A percentile compares a stretch with the other conserved stretches of the same genome.
Conservation (phyloP, 1,284 basidiomycete species). For the Leccinum proximum region DNA sequence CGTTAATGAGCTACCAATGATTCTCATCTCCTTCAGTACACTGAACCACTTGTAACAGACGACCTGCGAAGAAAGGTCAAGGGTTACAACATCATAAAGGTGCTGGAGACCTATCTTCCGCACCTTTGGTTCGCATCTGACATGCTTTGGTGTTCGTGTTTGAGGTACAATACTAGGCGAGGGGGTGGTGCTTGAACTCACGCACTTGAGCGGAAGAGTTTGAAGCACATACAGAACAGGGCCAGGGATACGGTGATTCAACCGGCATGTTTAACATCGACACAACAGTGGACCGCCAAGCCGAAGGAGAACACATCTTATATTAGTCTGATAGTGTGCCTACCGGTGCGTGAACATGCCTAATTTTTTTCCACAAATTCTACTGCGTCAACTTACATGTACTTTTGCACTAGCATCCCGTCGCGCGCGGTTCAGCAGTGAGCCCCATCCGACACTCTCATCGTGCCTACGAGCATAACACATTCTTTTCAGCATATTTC, state of each 20-base stretch:
- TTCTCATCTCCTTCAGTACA: background rate
- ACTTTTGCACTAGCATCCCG: slow-evolving; percentile 12
- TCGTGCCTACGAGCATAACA: background rate
- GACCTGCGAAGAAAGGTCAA: slow-evolving; percentile 16
- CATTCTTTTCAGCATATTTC: slow-evolving; percentile 13
- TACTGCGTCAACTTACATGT: background rate
- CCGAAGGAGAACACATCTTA: slow-evolving; percentile 16
- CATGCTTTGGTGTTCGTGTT: background rate
- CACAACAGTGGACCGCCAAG: slow-evolving; percentile 15
- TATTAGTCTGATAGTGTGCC: slow-evolving; percentile 12
- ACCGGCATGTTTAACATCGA: slow-evolving; percentile 24
- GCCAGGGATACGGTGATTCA: slow-evolving; percentile 17
- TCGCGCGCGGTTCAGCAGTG: slow-evolving; percentile 21
- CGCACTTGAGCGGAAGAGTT: slow-evolving; percentile 13
- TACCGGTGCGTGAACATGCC: slow-evolving; percentile 11
- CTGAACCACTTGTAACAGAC: slow-evolving; percentile 13
- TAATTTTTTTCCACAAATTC: background rate
- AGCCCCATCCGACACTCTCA: background rate
- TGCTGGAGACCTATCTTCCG: slow-evolving; percentile 19
- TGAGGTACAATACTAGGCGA: background rate
- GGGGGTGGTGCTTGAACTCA: slow-evolving; percentile 3
- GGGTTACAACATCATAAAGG: slow-evolving; percentile 10
- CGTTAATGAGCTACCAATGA: slow-evolving; percentile 8
- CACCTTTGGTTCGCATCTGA: slow-evolving; percentile 12
- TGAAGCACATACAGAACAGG: slow-evolving; percentile 6